Evolutionary conservation across 441 rosid genomes (phyloP).

Genomic region (Eruca vesicaria): DNA sequence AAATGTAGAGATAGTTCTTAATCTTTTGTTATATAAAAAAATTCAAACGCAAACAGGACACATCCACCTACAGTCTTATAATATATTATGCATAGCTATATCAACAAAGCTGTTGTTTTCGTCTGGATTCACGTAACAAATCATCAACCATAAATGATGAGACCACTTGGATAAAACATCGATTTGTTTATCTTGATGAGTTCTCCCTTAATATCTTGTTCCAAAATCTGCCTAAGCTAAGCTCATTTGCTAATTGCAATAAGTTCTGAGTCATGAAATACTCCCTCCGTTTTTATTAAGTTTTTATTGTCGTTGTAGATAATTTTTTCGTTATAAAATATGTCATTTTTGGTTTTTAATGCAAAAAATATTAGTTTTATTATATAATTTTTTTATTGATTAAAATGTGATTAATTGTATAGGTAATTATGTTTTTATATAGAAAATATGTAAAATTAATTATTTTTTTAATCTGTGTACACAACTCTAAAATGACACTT

Average conservation of each 20-base stretch:
- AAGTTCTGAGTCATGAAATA: no score
- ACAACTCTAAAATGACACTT: no score
- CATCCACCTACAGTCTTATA: background rate
- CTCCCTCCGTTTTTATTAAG: no score
- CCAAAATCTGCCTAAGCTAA: background rate
- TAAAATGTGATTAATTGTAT: no score
- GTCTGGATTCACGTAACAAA: background rate
- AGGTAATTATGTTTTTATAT: no score
- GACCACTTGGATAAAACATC: background rate
- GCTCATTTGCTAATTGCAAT: background rate
- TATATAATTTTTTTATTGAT: no score
- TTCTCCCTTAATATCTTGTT: background rate
- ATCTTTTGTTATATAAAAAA: background rate
- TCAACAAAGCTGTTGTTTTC: background rate
- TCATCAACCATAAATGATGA: background rate
- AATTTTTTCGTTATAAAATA: no score
- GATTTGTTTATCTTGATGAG: background rate
- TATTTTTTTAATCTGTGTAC: no score
- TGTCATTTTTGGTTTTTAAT: no score
- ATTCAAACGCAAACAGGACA: background rate
- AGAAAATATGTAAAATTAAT: no score
- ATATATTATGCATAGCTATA: background rate
- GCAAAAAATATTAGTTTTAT: no score
- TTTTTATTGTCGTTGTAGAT: no score
- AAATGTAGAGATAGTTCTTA: background rate